These are phyloP conservation scores for Durotheca rogersii DNA, from an alignment of 495 filamentous ascomycete species.

Conservation along the genomic window DNA sequence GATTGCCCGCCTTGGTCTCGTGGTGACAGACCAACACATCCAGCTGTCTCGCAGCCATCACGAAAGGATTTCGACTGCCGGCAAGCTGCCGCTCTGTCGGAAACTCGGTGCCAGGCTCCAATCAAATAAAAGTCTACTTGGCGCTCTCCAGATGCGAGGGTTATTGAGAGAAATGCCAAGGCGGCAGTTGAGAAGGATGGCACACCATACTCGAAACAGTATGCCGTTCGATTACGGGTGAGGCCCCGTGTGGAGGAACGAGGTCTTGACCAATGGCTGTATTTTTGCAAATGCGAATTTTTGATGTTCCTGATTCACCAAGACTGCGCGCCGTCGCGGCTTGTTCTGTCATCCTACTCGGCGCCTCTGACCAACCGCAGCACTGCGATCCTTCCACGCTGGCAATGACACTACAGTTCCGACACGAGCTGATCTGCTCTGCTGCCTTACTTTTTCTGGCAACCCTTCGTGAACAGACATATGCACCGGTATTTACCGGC, in stretches of 20 bases:
- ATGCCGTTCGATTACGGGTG: constrained; percentile 5
- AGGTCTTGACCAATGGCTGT: constrained; percentile 6
- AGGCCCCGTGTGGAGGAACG: constrained; percentile 17
- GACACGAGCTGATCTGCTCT: constrained; percentile 26
- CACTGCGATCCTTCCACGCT: constrained; percentile 25
- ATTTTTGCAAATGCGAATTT: constrained; percentile 17
- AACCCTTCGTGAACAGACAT: constrained; percentile 17
- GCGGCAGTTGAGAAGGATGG: background rate
- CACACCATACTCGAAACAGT: constrained; percentile 8
- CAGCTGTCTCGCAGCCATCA: constrained; percentile 7
- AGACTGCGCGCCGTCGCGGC: constrained; percentile 18
- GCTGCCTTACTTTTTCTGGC: constrained; percentile 12
- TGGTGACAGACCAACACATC: constrained; percentile 16
- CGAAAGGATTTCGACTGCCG: constrained; percentile 6
- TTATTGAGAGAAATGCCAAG: constrained; percentile 1
- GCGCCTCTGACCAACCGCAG: constrained; percentile 20
- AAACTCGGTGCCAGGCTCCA: constrained; percentile 1
- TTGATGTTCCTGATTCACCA: constrained; percentile 13
- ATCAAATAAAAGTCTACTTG: no score
- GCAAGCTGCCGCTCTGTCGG: constrained; percentile 16
- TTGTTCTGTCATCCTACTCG: constrained; percentile 18
- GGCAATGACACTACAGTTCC: constrained; percentile 12
- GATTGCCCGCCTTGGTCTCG: constrained; percentile 9
- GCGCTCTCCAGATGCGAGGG: no score
- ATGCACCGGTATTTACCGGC: background rate